phyloP scores from a whole-genome alignment of 2,329 filamentous ascomycete species.

The Epichloe aotearoae region DNA sequence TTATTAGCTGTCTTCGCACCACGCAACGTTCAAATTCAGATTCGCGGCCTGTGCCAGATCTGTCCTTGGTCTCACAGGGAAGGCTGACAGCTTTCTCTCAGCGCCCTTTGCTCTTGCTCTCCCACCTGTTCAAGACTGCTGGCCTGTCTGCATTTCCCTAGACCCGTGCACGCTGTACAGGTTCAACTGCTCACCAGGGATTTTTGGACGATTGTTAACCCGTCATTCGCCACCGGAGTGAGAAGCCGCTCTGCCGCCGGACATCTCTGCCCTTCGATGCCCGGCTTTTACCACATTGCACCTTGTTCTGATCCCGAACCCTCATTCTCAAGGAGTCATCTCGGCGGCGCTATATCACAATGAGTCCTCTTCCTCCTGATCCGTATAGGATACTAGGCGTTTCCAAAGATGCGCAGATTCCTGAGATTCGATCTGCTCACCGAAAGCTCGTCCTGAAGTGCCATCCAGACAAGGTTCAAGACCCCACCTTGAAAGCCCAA shows the following conservation, averaged over 20 bases:
- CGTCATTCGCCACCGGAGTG: not conserved
- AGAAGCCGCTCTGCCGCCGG: not conserved
- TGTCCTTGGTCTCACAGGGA: not conserved
- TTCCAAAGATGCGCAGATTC: slow-evolving; percentile 52
- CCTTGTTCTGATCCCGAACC: slow-evolving; percentile 2
- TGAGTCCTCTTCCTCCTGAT: slow-evolving; percentile 49
- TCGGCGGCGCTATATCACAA: slow-evolving; percentile 13
- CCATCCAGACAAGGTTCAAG: slow-evolving; percentile 83
- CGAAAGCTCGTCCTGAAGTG: slow-evolving; percentile 78
- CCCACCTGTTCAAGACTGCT: not conserved
- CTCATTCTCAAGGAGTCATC: not conserved
- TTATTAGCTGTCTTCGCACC: not conserved
- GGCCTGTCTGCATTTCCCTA: not conserved
- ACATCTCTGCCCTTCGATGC: not conserved
- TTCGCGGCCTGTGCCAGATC: not conserved
- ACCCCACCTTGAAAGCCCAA: slow-evolving; percentile 59
- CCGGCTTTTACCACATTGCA: not conserved
- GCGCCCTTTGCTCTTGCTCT: not conserved
- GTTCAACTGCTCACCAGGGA: not conserved
- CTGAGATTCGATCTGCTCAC: slow-evolving; percentile 66
- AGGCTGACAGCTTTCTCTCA: not conserved
- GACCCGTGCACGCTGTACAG: not conserved
- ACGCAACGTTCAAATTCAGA: slow-evolving; percentile 1
- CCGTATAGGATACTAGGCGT: slow-evolving; percentile 71
- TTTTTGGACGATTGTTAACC: not conserved